These are phyloP conservation scores for Phyllachora maydis DNA, from an alignment of 2,329 filamentous ascomycete species.

Conservation along the genomic window DNA sequence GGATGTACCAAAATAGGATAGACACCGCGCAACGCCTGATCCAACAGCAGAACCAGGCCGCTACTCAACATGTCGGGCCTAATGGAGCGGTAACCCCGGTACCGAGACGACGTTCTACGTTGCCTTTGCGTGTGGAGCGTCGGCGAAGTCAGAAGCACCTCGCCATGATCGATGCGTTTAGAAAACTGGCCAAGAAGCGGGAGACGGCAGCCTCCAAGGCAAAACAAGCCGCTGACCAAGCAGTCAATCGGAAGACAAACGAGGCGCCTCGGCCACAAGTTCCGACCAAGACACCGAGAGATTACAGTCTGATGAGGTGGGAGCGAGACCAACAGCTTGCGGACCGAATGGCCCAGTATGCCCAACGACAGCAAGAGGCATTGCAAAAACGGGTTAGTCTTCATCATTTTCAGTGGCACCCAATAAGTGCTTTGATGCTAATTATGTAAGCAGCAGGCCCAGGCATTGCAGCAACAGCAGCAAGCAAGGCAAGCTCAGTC, in stretches of 20 bases:
- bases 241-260: conserved; percentile 63
- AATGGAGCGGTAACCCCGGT: conserved; percentile 23
- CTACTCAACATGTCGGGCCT: conserved; percentile 13
- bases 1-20: conserved; percentile 41
- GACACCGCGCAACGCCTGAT: conserved; percentile 36
- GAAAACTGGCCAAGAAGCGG: conserved; percentile 84
- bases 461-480: conserved; percentile 13
- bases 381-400: conserved; percentile 30
- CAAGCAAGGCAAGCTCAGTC: conserved; percentile 14
- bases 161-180: conserved; percentile 81
- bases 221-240: conserved; percentile 56
- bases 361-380: conserved; percentile 43
- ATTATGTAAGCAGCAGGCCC: too few species aligned
- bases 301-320: conserved; percentile 77
- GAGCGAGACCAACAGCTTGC: conserved; percentile 58
- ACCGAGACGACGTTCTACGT: conserved; percentile 48
- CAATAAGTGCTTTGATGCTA: too few species aligned
- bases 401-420: too few species aligned
- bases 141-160: conserved; percentile 73
- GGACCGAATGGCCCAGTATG: conserved; percentile 34
- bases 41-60: conserved; percentile 28
- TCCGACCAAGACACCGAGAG: conserved; percentile 57
- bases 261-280: conserved; percentile 27
- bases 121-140: conserved; percentile 69
- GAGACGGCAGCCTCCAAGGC: conserved; percentile 75